Evolutionary conservation across 768 basidiomycete genomes (phyloP).

Genomic region (Termitomyces sp.): DNA sequence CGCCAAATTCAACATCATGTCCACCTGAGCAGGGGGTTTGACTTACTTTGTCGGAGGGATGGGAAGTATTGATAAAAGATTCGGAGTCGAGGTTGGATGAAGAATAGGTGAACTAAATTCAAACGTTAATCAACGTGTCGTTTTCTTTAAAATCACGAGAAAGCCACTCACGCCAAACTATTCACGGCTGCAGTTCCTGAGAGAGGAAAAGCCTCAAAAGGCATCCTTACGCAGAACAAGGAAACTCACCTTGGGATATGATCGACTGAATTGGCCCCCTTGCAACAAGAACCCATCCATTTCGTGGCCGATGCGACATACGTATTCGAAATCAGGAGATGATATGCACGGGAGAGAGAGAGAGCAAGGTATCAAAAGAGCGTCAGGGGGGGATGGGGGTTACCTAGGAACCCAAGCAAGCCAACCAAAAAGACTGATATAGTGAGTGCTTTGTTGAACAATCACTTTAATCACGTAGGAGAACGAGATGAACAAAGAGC

Average conservation of each 20-base stretch:
- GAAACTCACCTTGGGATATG: conserved; percentile 4
- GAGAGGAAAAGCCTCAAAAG: neutral
- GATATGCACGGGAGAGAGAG: neutral
- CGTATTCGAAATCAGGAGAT: neutral
- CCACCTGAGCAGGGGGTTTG: too few species aligned
- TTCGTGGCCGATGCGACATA: conserved; percentile 6
- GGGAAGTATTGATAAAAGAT: too few species aligned
- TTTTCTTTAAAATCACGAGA: neutral
- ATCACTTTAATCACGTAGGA: neutral
- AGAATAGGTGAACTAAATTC: neutral
- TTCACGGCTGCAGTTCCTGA: neutral
- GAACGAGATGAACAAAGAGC: neutral
- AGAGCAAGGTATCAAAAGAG: conserved; percentile 5
- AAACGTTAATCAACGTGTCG: neutral
- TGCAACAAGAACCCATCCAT: conserved; percentile 1
- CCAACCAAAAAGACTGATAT: neutral
- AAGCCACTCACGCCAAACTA: conserved; percentile 2
- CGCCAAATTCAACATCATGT: neutral
- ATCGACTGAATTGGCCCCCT: neutral
- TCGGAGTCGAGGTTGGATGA: neutral
- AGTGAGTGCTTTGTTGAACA: neutral
- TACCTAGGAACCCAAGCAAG: neutral
- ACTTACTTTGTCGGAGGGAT: neutral
- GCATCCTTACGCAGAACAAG: neutral
- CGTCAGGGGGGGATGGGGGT: neutral